Base-by-base conservation (phyloP, 2,329 filamentous ascomycete species). In the Cladophialophora chaetospira region DNA sequence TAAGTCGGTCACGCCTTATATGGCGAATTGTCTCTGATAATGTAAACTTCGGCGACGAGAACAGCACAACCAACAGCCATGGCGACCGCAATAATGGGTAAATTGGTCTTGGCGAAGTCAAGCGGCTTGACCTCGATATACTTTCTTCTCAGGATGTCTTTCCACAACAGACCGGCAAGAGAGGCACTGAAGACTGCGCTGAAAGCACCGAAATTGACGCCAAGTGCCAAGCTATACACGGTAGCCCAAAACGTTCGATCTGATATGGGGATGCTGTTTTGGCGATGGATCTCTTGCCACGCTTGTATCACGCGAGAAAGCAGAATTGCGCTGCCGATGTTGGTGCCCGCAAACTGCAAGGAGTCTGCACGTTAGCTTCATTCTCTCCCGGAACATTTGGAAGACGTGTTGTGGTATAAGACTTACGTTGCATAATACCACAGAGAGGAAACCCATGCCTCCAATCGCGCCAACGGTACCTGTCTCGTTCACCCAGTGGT, bases 301-400 rank as follows among this genome's bases (percentile, higher is more conserved):
- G 82, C 74, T 67, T 90, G 87, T 9, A 90, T 82, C 5, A 89
- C 80, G 2, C 87, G 84, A 6, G 82, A 88, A 1, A 90, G 76
- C 0, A 90, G 80, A 66, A 91, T 90, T 0, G 87, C 87, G 0
- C 87, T 88, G 29, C 88, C 87, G 50, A 90, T 90, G 62, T 90
- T 90, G 1, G 88, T 90, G 15, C 88, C 88, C 0, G 88, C 85
- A 63, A 89, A 90, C 86, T 89, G 59, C n/a, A n/a, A n/a, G n/a
- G n/a, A n/a, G n/a, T n/a, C n/a, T n/a, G n/a, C n/a, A n/a, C n/a
- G n/a, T n/a, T n/a, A n/a, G n/a, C n/a, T n/a, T n/a, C n/a, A n/a
- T n/a, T n/a, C n/a, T n/a, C n/a, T n/a, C n/a, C n/a, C n/a, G n/a
- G n/a, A n/a, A n/a, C n/a, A n/a, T n/a, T n/a, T n/a, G n/a, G n/a